These are phyloP conservation scores for Botrytis paeoniae DNA, from an alignment of 2,329 filamentous ascomycete species.

Conservation along the genomic window DNA sequence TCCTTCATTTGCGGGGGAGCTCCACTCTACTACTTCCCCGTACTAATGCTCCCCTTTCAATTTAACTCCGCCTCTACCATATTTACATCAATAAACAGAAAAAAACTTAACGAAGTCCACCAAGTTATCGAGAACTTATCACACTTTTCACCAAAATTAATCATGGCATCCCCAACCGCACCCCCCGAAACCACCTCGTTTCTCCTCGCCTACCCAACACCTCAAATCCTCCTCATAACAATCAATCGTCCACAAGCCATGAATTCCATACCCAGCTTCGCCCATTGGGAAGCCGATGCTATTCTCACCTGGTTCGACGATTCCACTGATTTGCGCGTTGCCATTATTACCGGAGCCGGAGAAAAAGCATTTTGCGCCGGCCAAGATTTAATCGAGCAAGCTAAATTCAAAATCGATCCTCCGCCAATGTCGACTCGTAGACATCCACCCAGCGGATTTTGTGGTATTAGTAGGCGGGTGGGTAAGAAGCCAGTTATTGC, in stretches of 20 bases:
- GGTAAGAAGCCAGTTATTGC: slow-evolving; percentile 75
- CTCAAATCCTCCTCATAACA: slow-evolving; percentile 56
- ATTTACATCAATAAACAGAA: slow-evolving; percentile 38
- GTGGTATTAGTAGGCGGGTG: slow-evolving; percentile 61
- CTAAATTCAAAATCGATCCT: slow-evolving; percentile 42
- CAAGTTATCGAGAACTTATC: slow-evolving; percentile 34
- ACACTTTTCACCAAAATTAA: slow-evolving; percentile 40
- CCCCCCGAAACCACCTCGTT: slow-evolving; percentile 26
- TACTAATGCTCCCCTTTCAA: slow-evolving; percentile 21
- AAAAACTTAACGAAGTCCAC: slow-evolving; percentile 40
- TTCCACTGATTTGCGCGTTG: slow-evolving; percentile 58
- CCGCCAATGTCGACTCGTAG: slow-evolving; percentile 32
- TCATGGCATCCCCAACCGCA: slow-evolving; percentile 39
- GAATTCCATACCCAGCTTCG: slow-evolving; percentile 46
- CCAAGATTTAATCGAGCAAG: slow-evolving; percentile 62
- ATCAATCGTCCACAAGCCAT: slow-evolving; percentile 51
- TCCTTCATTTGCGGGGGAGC: slow-evolving; percentile 3
- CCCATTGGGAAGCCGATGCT: slow-evolving; percentile 42
- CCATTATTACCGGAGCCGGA: slow-evolving; percentile 61
- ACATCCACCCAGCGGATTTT: slow-evolving; percentile 51
- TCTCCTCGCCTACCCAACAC: slow-evolving; percentile 45
- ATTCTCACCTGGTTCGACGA: slow-evolving; percentile 60
- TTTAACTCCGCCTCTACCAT: background rate
- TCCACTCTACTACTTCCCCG: background rate
- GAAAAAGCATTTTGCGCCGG: slow-evolving; percentile 64